Evolutionary conservation across 352 stramenopile genomes (phyloP).

Genomic region (Phytophthora fragariaefolia): DNA sequence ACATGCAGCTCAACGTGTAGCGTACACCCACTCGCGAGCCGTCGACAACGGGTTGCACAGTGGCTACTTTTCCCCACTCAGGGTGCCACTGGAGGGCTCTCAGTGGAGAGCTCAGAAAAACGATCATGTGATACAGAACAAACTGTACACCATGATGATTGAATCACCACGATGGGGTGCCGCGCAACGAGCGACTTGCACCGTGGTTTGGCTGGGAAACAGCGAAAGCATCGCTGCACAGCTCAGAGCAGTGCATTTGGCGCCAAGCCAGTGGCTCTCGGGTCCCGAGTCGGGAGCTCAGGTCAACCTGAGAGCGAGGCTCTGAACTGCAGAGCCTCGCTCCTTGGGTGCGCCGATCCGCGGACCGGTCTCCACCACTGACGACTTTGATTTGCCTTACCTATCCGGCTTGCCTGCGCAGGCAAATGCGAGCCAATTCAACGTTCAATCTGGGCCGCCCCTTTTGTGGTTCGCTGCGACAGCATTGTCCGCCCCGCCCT

Average conservation of each 20-base stretch:
- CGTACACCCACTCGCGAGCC: too few species aligned
- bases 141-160: conserved; percentile 1
- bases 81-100: too few species aligned
- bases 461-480: conserved; percentile 30
- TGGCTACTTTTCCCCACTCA: too few species aligned
- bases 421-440: background rate
- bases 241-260: background rate
- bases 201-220: too few species aligned
- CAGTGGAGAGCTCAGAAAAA: too few species aligned
- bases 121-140: too few species aligned
- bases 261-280: conserved; percentile 7
- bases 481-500: conserved; percentile 19
- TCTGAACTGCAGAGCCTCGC: too few species aligned
- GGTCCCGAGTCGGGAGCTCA: too few species aligned
- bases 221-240: background rate
- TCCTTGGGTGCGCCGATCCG: conserved; percentile 3
- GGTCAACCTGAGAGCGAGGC: too few species aligned
- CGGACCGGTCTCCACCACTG: conserved; percentile 14
- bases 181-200: too few species aligned
- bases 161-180: conserved; percentile 22
- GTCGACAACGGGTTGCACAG: too few species aligned
- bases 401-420: conserved; percentile 22
- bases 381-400: conserved; percentile 36
- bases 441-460: conserved; percentile 4
- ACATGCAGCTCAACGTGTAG: too few species aligned